A percentile compares a stretch with the other conserved stretches of the same genome.
Evolutionary conservation across 257 asterid genomes (phyloP).

Genomic region (Gentiana dahurica): DNA sequence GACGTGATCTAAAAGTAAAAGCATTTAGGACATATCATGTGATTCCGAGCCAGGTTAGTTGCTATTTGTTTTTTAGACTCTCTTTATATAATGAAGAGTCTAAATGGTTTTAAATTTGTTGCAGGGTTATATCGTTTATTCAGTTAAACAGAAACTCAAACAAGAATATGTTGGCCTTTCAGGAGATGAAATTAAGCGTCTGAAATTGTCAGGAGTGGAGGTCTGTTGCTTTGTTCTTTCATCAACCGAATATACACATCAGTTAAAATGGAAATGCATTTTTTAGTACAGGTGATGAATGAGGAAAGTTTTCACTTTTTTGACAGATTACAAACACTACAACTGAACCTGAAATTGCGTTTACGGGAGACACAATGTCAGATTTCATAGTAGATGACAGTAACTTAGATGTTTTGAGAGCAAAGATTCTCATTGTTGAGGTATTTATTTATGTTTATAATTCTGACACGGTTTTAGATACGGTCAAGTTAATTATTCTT

Average conservation of each 20-base stretch:
- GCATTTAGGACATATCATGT: conserved; percentile 81
- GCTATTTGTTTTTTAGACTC: no score
- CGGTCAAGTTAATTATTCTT: no score
- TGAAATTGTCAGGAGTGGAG: conserved; percentile 79
- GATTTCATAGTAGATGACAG: conserved; percentile 71
- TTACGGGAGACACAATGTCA: conserved; percentile 91
- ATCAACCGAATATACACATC: no score
- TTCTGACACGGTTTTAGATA: no score
- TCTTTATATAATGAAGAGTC: not conserved
- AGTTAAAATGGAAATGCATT: no score
- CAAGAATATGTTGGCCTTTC: conserved; percentile 61
- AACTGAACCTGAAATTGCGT: conserved; percentile 81
- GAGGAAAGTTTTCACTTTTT: conserved; percentile 1
- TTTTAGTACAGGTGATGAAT: conserved; percentile 6
- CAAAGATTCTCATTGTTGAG: conserved; percentile 89
- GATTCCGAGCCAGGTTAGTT: conserved; percentile 83
- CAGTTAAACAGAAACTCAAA: conserved; percentile 76
- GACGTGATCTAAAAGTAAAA: conserved; percentile 77
- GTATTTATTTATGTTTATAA: conserved; percentile 16
- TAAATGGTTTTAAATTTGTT: conserved; percentile 2
- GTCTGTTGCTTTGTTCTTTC: conserved; percentile 25
- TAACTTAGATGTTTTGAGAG: conserved; percentile 63
- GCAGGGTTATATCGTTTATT: conserved; percentile 72
- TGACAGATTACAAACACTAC: conserved; percentile 65
- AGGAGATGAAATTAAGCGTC: conserved; percentile 53